Evolutionary conservation across 2,329 filamentous ascomycete species (phyloP).

Genomic region (Chrysoporthe austroafricana): DNA sequence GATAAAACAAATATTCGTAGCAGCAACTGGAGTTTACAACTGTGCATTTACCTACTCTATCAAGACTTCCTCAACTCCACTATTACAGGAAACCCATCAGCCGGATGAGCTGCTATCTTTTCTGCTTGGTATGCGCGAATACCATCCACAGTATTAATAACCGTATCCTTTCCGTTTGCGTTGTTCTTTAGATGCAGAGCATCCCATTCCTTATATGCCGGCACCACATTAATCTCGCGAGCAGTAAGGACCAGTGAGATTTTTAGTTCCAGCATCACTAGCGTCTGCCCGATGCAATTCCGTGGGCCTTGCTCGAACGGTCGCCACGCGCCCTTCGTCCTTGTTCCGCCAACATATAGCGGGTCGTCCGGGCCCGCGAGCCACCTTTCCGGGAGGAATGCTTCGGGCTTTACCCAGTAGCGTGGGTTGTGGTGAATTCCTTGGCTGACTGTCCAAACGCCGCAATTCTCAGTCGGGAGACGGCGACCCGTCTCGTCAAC

Average conservation of each 20-base stretch:
- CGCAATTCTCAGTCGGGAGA: conserved; percentile 33
- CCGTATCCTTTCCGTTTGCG: no score
- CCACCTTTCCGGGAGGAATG: conserved; percentile 42
- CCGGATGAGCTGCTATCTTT: no score
- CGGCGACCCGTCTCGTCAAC: conserved; percentile 44
- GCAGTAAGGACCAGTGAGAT: conserved; percentile 32
- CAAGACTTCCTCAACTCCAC: no score
- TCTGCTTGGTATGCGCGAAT: no score
- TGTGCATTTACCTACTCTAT: no score
- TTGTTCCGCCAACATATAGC: conserved; percentile 17
- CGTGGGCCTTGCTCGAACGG: conserved; percentile 37
- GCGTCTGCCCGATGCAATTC: conserved; percentile 38
- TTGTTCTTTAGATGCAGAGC: no score
- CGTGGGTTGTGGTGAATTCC: conserved; percentile 40
- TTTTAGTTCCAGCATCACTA: conserved; percentile 36
- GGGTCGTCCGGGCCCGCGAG: conserved; percentile 37
- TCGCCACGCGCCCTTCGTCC: conserved; percentile 31
- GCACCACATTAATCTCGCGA: conserved; percentile 6
- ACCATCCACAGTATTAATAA: no score
- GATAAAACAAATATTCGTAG: no score
- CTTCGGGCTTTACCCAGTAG: conserved; percentile 40
- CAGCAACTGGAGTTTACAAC: no score
- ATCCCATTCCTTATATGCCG: no score
- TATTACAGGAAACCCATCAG: no score
- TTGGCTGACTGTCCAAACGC: conserved; percentile 30